phyloP scores from a whole-genome alignment of 768 basidiomycete genomes.

The Agrocybe chaxingu region DNA sequence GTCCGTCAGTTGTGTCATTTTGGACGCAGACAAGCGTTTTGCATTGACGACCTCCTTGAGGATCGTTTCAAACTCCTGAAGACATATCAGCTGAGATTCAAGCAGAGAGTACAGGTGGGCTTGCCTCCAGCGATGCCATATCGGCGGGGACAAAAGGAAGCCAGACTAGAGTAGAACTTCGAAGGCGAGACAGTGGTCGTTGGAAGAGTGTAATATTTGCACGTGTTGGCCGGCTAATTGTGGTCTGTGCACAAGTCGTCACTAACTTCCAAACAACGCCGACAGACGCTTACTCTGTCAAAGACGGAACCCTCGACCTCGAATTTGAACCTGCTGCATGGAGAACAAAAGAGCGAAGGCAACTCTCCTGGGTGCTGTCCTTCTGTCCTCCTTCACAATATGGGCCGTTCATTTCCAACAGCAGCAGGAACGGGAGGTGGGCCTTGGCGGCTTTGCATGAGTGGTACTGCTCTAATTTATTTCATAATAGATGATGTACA shows the following conservation, averaged over 20 bases:
- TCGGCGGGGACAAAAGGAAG: slow-evolving; percentile 1
- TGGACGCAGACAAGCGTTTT: slow-evolving; percentile 84
- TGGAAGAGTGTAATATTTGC: slow-evolving; percentile 31
- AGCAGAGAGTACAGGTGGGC: slow-evolving; percentile 12
- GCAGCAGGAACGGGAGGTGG: slow-evolving; percentile 75
- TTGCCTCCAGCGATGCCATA: slow-evolving; percentile 44
- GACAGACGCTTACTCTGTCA: not conserved
- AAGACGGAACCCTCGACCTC: not conserved
- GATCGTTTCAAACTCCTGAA: slow-evolving; percentile 75
- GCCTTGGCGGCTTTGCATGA: slow-evolving; percentile 9
- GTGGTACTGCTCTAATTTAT: slow-evolving; percentile 6
- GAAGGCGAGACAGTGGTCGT: slow-evolving; percentile 12
- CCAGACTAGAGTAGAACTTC: slow-evolving; percentile 2
- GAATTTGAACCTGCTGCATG: slow-evolving; percentile 30
- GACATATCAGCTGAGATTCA: slow-evolving; percentile 7
- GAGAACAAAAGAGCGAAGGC: slow-evolving; percentile 65
- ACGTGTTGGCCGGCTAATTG: slow-evolving; percentile 25
- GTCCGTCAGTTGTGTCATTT: slow-evolving; percentile 76
- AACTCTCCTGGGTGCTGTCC: slow-evolving; percentile 66
- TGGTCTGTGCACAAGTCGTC: slow-evolving; percentile 18
- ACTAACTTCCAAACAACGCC: not conserved
- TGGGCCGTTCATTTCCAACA: slow-evolving; percentile 92
- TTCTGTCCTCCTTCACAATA: slow-evolving; percentile 66
- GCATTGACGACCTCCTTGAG: slow-evolving; percentile 80
- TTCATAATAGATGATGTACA: slow-evolving; percentile 74